Percentiles rank a stretch among this genome's conserved stretches.
phyloP scores from a whole-genome alignment of 495 filamentous ascomycete species.

The Hypoxylon lenormandii region DNA sequence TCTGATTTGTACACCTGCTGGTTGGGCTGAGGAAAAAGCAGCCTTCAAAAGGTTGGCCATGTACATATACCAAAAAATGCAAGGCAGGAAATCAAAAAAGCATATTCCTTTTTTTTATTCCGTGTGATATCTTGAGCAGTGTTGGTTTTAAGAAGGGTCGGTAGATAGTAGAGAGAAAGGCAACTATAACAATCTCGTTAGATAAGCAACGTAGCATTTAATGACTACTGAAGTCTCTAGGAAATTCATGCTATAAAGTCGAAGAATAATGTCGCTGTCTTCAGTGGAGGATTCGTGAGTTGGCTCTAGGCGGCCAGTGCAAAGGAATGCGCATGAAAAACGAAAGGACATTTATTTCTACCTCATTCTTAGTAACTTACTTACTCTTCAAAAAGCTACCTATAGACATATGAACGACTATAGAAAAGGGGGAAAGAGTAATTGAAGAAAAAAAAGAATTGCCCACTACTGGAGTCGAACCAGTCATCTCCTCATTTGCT shows the following conservation, averaged over 20 bases:
- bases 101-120: slow-evolving; percentile 10
- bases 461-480: slow-evolving; percentile 50
- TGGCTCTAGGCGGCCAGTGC: too few species aligned
- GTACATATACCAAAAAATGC: slow-evolving; percentile 31
- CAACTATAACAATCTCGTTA: neutral
- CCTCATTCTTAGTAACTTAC: too few species aligned
- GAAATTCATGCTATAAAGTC: too few species aligned
- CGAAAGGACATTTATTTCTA: too few species aligned
- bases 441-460: slow-evolving; percentile 11
- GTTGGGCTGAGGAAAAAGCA: slow-evolving; percentile 15
- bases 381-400: too few species aligned
- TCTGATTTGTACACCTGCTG: slow-evolving; percentile 13
- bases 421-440: too few species aligned
- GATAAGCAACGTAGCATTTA: neutral
- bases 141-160: too few species aligned
- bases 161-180: neutral
- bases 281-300: too few species aligned
- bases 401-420: too few species aligned
- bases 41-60: slow-evolving; percentile 18
- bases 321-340: too few species aligned
- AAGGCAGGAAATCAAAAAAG: slow-evolving; percentile 24
- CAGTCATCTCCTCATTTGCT: slow-evolving; percentile 45
- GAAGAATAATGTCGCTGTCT: too few species aligned
- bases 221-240: too few species aligned
- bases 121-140: neutral